phyloP scores from a whole-genome alignment of 2,329 filamentous ascomycete genomes.

The Aspergillus caelatus region DNA sequence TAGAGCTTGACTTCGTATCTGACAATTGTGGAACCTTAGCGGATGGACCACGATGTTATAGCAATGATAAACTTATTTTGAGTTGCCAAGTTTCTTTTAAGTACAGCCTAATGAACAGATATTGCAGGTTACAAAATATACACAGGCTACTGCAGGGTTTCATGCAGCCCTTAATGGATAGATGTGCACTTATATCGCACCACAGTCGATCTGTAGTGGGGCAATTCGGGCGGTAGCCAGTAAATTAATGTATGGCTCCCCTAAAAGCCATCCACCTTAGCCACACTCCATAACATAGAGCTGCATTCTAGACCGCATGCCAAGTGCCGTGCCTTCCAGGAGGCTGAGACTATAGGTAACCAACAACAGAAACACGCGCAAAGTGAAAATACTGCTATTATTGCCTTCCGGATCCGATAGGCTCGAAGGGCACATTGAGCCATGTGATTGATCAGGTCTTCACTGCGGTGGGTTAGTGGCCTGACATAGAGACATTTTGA shows the following conservation, averaged over 20 bases:
- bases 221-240: neutral
- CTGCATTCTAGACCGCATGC: no score
- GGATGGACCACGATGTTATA: neutral
- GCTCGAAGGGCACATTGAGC: neutral
- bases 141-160: neutral
- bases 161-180: neutral
- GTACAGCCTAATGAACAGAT: neutral
- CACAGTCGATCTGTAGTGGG: neutral
- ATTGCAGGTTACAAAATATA: neutral
- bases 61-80: neutral
- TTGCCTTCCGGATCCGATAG: neutral
- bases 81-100: neutral
- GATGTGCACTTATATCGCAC: neutral
- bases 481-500: neutral
- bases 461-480: neutral
- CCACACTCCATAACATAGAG: neutral
- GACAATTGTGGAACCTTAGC: neutral
- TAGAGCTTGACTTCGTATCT: neutral
- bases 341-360: no score
- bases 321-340: no score
- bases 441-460: neutral
- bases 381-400: neutral
- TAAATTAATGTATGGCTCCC: neutral
- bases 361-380: neutral
- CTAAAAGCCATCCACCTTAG: neutral